Evolutionary conservation across 352 stramenopile genomes (phyloP), one percentile per base, ranked within the genome.

Genomic region (Pythium aquatile): DNA sequence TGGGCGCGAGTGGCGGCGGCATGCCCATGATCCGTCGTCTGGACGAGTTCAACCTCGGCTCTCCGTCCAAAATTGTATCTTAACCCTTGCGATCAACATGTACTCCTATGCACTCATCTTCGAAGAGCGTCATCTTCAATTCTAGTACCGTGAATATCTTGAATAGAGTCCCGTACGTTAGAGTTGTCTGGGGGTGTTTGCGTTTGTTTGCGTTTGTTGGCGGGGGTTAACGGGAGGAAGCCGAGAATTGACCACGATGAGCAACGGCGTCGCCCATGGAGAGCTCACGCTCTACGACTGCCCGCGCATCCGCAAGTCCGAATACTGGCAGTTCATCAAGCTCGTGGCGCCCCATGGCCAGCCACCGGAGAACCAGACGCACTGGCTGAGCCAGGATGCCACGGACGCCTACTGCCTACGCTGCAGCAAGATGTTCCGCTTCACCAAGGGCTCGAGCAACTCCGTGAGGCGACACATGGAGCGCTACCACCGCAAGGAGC

Each of bases 31-130:
- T 96, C 68, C 76, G 88, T 9, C 77, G 84, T 0, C 78, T 96
- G 5, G 88, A 95, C 33, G 88, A 96, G 70, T 94, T 97, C 62
- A 96, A 96, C 35, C 60, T 91, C 37, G 79, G 81, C 37, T 87
- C 78, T 4, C 77, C 78, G 5, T 65, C 77, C 29, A 87, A 87
- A 51, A 35, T 69, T 2, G 35, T n/a, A 11, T 64, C 44, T 8
- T 51, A 51, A 51, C 14, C 44, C 17, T 24, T 24, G 20, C 20
- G 20, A 24, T 24, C 20, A 24, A 24, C 20, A 24, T 24, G 20
- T 24, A 24, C 1, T 24, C 20, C 20, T 24, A 24, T 24, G 20
- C 20, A 24, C 20, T 24, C 20, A 24, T 24, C 20, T 24, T 24
- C 20, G 20, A 24, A 24, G 20, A 24, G 20, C 20, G 20, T 24